Base-by-base conservation (phyloP, 495 filamentous ascomycete genomes). In the Astrothelium macrocarpum region DNA sequence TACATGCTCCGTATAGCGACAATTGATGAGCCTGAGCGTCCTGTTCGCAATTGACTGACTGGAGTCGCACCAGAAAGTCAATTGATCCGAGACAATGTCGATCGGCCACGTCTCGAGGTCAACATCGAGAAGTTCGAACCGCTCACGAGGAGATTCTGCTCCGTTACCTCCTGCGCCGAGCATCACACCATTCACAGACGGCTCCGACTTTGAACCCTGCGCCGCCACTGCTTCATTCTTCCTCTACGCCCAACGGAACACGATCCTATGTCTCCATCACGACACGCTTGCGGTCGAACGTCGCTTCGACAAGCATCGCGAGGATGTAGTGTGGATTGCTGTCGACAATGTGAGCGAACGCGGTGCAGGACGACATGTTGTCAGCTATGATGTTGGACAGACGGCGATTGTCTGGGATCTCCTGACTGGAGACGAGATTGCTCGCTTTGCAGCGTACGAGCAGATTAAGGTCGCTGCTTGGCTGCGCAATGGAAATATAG, bases 401-500 rank as follows among this genome's bases (percentile, higher is more conserved):
- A 96, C 90, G 3, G 91, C 91, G 1, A 95, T 97, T 70, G 90
- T 98, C 25, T 98, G 94, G 94, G 93, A 97, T 77, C 80, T 96
- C 34, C 84, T 95, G 75, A 96, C 91, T 0, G 94, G 94, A 34
- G 88, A 89, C 43, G 91, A 96, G 71, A 82, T 96, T 65, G 87
- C 94, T 20, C 82, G 92, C 58, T 97, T 97, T 74, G 86, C 86
- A 60, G 90, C 91, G 0, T 97, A 95, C 71, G 91, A 96, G 71
- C 82, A 87, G 65, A 82, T 98, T 62, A 84, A 82, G 43, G 86
- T 89, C 58, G 94, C 94, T 56, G 80, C 89, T 20, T 98, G 93
- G 91, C 96, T 98, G 94, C 84, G 87, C 58, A 96, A 97, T 78
- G 94, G 95, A 43, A 95, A 97, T 80, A 85, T 98, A 63, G 93